phyloP scores from a whole-genome alignment of 495 filamentous ascomycete genomes.

The Penicillium pulvis region DNA sequence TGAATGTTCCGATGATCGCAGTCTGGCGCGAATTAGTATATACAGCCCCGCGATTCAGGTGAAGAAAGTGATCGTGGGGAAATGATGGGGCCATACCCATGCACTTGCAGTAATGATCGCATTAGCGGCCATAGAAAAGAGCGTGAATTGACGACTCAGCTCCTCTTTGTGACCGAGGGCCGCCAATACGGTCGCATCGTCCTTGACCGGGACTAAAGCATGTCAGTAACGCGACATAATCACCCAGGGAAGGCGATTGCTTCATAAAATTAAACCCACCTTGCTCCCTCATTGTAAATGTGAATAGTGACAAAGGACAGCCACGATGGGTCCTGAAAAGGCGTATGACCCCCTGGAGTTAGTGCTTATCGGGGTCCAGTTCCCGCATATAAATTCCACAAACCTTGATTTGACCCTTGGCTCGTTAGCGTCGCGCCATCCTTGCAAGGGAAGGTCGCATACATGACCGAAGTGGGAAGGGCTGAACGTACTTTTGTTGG shows the following conservation, averaged over 20 bases:
- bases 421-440: neutral
- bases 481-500: neutral
- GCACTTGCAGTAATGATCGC: conserved; percentile 13
- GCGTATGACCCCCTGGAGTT: neutral
- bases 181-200: conserved; percentile 11
- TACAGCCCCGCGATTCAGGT: neutral
- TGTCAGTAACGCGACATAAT: neutral
- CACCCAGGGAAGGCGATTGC: neutral
- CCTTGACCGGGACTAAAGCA: conserved; percentile 1
- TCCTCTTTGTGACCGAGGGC: conserved; percentile 13
- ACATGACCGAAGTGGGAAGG: neutral
- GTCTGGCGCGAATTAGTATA: conserved; percentile 8
- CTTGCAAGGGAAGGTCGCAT: conserved; percentile 3
- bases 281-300: neutral
- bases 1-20: conserved; percentile 13
- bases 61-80: neutral
- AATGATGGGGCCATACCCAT: conserved; percentile 6
- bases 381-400: neutral
- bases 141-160: conserved; percentile 11
- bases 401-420: neutral
- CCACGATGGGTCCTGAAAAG: neutral
- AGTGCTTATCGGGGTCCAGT: neutral
- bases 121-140: conserved; percentile 15
- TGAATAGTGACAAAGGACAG: neutral
- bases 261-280: neutral